These are phyloP conservation scores for Podila epigama DNA, from an alignment of 192 early-diverging fungal genomes.

Conservation along the genomic window DNA sequence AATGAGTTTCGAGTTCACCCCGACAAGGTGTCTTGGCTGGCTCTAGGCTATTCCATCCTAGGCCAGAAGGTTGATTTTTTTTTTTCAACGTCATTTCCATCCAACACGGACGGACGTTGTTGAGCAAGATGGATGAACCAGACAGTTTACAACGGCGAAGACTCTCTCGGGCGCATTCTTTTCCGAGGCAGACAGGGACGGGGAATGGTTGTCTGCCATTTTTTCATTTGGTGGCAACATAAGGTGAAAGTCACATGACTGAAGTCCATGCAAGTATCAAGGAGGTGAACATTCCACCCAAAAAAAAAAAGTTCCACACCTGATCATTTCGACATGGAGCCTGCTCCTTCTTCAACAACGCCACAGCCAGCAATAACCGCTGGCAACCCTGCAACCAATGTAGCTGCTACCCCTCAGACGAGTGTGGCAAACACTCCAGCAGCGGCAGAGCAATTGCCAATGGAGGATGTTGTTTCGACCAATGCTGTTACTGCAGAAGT, in stretches of 20 bases:
- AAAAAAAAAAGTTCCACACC: not conserved
- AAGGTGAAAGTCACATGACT: not conserved
- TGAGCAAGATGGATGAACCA: too few relatives aligned
- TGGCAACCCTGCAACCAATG: not conserved
- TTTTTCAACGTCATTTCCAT: too few relatives aligned
- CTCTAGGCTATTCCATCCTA: too few relatives aligned
- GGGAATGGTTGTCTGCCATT: too few relatives aligned
- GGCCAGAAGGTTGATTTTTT: too few relatives aligned
- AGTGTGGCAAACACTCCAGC: not conserved
- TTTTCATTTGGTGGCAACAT: not conserved
- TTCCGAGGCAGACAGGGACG: too few relatives aligned
- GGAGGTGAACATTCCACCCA: not conserved
- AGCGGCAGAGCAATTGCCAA: conserved; percentile 13
- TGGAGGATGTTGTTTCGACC: conserved; percentile 45
- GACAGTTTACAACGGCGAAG: too few relatives aligned
- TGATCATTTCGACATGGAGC: not conserved
- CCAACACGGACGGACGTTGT: too few relatives aligned
- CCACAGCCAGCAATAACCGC: not conserved
- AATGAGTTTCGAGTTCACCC: not conserved
- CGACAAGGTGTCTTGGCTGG: too few relatives aligned
- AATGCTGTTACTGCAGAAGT: conserved; percentile 44
- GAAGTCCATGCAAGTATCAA: not conserved
- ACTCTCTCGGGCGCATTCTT: too few relatives aligned
- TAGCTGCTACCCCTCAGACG: not conserved
- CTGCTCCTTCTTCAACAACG: not conserved